Conservation (phyloP, 176 grass and related monocot species). For the Olyra latifolia region DNA sequence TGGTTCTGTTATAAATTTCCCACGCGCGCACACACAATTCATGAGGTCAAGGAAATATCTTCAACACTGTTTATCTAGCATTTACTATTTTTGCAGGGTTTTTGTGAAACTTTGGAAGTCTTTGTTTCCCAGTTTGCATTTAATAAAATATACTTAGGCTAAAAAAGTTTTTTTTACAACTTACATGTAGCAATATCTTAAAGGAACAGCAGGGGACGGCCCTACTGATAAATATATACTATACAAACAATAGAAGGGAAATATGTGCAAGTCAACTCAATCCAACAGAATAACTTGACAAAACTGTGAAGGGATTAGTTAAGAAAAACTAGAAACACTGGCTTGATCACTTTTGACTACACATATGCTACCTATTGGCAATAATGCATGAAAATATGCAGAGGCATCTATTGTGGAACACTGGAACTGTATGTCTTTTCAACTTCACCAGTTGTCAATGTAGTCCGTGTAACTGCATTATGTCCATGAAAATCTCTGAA, state of each 20-base stretch:
- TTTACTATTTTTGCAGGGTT: neutral
- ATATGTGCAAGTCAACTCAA: neutral
- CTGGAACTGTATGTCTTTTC: neutral
- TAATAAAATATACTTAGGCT: neutral
- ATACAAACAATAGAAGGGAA: neutral
- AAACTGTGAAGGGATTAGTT: neutral
- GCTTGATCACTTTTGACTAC: neutral
- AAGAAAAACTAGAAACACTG: neutral
- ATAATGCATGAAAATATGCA: neutral
- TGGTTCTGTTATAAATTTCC: neutral
- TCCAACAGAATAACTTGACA: neutral
- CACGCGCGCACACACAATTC: neutral
- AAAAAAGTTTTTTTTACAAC: neutral
- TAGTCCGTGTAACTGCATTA: conserved; percentile 51
- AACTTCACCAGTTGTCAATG: conserved; percentile 25
- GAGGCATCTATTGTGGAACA: neutral
- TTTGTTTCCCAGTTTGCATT: neutral
- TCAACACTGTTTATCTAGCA: neutral
- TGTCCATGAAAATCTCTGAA: conserved; percentile 76
- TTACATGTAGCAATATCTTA: neutral
- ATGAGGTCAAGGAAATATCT: neutral
- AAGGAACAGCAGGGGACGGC: neutral
- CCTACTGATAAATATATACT: neutral
- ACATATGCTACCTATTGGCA: conserved; percentile 2
- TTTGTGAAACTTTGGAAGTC: neutral